phyloP scores from a whole-genome alignment of 345 rosid genomes.

The Camelina neglecta region DNA sequence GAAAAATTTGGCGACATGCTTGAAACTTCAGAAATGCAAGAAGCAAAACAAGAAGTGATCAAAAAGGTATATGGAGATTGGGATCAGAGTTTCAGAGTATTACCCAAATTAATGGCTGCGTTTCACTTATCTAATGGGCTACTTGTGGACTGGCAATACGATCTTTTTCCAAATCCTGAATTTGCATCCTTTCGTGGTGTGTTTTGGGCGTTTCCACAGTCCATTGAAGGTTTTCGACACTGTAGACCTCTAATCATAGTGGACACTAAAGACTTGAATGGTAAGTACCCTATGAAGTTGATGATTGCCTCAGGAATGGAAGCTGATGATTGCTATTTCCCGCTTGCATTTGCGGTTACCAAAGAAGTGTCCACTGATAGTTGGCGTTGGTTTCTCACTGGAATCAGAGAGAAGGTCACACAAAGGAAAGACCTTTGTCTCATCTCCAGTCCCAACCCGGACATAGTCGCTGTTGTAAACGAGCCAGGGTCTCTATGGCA shows the following conservation, averaged over 20 bases:
- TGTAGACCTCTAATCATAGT: slow-evolving; percentile 29
- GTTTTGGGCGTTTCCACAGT: slow-evolving; percentile 35
- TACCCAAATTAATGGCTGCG: slow-evolving; percentile 34
- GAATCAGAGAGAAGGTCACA: slow-evolving; percentile 22
- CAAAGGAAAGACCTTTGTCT: slow-evolving; percentile 27
- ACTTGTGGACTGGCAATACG: slow-evolving; percentile 13
- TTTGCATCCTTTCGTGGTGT: slow-evolving; percentile 3
- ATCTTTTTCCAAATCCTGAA: slow-evolving; percentile 1
- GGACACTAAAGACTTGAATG: not conserved
- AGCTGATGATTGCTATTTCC: not conserved
- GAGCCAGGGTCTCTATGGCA: not conserved
- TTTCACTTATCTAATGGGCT: not conserved
- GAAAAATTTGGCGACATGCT: not conserved
- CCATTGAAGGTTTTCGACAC: slow-evolving; percentile 22
- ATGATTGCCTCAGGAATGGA: slow-evolving; percentile 16
- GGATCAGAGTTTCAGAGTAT: slow-evolving; percentile 6
- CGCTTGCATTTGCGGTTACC: slow-evolving; percentile 27
- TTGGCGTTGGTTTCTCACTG: slow-evolving; percentile 33
- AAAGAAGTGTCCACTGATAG: slow-evolving; percentile 5
- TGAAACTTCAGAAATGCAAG: not conserved
- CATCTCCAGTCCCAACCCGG: slow-evolving; percentile 24
- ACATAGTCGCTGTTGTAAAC: slow-evolving; percentile 18
- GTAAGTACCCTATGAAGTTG: not conserved
- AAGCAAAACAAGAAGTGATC: not conserved
- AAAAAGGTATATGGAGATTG: slow-evolving; percentile 4